phyloP scores from a whole-genome alignment of 192 early-diverging fungal species.

The Bifiguratus adelaidae region DNA sequence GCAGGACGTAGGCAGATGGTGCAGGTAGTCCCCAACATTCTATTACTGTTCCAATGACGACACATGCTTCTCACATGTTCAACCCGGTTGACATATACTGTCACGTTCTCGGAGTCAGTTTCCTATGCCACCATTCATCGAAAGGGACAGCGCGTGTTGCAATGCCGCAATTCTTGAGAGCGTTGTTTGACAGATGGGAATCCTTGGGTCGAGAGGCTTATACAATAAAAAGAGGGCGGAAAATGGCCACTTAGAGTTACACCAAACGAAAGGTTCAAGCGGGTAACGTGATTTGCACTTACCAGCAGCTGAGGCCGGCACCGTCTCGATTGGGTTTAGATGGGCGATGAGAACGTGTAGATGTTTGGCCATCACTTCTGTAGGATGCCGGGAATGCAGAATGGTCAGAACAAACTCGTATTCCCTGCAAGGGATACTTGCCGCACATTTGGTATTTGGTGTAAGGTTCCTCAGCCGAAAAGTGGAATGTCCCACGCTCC shows the following conservation, averaged over 20 bases:
- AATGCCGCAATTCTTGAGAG: constrained; percentile 45
- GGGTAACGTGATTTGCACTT: background rate
- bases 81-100: too few relatives aligned
- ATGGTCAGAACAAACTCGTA: background rate
- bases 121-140: constrained; percentile 35
- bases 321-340: constrained; percentile 21
- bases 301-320: constrained; percentile 17
- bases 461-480: constrained; percentile 40
- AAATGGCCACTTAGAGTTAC: background rate
- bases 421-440: constrained; percentile 12
- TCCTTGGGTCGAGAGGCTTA: constrained; percentile 50
- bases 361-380: constrained; percentile 38
- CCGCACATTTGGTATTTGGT: constrained; percentile 68
- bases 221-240: background rate
- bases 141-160: constrained; percentile 35
- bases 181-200: constrained; percentile 49
- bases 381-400: background rate
- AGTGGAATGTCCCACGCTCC: constrained; percentile 61
- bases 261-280: background rate
- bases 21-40: too few relatives aligned
- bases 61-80: too few relatives aligned
- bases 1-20: too few relatives aligned
- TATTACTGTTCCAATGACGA: too few relatives aligned
- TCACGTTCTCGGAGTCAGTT: background rate
- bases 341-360: constrained; percentile 35